phyloP scores from a whole-genome alignment of 371 early-diverging fungal species.

The Sporodiniella umbellata region DNA sequence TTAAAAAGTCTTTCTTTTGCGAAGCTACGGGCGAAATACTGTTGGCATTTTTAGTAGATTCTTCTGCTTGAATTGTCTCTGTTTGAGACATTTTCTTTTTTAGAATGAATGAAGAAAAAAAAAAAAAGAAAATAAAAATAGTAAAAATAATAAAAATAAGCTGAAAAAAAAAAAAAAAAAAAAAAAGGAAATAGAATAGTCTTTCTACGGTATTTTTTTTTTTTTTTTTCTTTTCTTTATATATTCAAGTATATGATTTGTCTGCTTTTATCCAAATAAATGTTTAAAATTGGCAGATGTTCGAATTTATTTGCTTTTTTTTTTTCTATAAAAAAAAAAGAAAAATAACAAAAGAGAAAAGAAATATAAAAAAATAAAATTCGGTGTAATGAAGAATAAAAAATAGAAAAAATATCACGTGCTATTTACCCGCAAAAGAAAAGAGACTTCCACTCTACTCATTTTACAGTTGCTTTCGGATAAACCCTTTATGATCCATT shows the following conservation, averaged over 20 bases:
- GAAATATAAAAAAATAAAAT: constrained; percentile 6
- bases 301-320: neutral
- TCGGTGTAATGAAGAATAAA: neutral
- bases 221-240: neutral
- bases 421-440: neutral
- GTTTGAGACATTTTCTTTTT: constrained; percentile 17
- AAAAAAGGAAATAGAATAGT: neutral
- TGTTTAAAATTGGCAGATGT: neutral
- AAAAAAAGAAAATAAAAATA: neutral
- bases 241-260: neutral
- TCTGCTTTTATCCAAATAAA: neutral
- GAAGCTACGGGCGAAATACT: constrained; percentile 16
- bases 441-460: neutral
- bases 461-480: too few species aligned
- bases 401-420: constrained; percentile 6
- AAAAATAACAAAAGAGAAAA: neutral
- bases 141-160: too few species aligned
- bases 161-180: constrained; percentile 2
- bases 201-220: neutral
- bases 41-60: constrained; percentile 7
- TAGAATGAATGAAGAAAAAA: neutral
- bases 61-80: constrained; percentile 12
- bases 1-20: constrained; percentile 1
- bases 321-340: constrained; percentile 2
- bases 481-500: too few species aligned